phyloP scores from a whole-genome alignment of 148 eudicot genomes.

The Fagopyrum tataricum region DNA sequence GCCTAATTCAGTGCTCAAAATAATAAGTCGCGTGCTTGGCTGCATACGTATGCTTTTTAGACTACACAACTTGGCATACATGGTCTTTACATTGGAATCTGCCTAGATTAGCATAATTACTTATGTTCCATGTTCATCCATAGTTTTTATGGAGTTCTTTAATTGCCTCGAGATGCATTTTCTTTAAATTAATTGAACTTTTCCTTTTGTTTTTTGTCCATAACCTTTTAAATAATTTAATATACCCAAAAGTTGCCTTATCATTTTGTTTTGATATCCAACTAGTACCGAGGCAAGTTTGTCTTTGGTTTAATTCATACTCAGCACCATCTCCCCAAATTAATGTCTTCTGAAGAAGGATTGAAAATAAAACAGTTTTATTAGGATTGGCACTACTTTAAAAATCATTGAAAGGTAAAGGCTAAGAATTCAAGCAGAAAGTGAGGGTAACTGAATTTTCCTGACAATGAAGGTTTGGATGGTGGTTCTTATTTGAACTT shows the following conservation, averaged over 20 bases:
- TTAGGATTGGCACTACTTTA: neutral
- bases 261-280: neutral
- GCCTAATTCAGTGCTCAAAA: neutral
- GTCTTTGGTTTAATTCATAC: neutral
- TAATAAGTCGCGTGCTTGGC: neutral
- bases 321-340: neutral
- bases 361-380: neutral
- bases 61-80: neutral
- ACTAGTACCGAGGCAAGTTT: neutral
- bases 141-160: neutral
- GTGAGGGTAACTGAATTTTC: neutral
- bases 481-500: neutral
- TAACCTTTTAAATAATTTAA: neutral
- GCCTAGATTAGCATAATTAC: neutral
- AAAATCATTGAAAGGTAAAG: neutral
- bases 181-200: neutral
- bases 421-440: neutral
- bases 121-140: neutral
- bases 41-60: neutral
- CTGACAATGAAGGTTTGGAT: neutral
- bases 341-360: neutral
- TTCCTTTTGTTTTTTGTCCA: neutral
- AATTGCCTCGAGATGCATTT: neutral
- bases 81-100: neutral
- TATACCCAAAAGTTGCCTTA: neutral